A percentile compares a stretch with the other conserved stretches of the same genome.
These are phyloP conservation scores for Pleodorina starrii DNA, from an alignment of 139 green algal genomes.

Conservation along the genomic window DNA sequence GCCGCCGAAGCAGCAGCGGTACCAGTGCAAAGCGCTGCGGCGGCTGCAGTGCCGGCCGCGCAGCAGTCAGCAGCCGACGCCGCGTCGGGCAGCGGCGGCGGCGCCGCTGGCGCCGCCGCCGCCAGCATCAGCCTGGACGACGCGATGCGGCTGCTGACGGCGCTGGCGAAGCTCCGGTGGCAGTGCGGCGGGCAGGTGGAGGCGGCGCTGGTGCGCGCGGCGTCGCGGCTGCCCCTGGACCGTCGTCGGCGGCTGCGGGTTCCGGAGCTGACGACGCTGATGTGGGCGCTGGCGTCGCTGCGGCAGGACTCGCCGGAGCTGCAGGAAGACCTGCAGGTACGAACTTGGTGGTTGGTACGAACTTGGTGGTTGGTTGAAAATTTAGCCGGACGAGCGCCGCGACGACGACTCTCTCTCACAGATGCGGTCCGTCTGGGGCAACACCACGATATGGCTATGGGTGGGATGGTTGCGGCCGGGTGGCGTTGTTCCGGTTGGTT, in stretches of 20 bases:
- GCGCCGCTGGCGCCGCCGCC: neutral
- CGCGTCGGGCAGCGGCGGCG: neutral
- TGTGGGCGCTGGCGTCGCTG: conserved; percentile 41
- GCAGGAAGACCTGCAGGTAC: conserved; percentile 34
- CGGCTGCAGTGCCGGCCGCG: neutral
- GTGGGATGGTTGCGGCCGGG: too few relatives aligned
- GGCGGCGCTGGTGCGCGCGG: neutral
- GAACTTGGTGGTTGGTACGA: too few relatives aligned
- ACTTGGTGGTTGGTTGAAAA: too few relatives aligned
- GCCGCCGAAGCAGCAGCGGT: neutral
- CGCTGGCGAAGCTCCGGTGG: conserved; percentile 23
- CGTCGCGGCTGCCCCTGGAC: neutral
- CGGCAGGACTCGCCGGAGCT: conserved; percentile 22
- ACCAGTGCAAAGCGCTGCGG: neutral
- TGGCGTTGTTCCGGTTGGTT: too few relatives aligned
- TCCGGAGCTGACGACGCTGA: conserved; percentile 19
- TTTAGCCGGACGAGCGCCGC: too few relatives aligned
- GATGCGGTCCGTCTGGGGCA: too few relatives aligned
- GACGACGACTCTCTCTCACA: too few relatives aligned
- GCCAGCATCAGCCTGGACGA: neutral
- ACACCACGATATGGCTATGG: too few relatives aligned
- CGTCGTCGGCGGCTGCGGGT: neutral
- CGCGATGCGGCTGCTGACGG: neutral
- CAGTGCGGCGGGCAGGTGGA: neutral
- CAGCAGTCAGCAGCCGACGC: too few relatives aligned